Conservation (phyloP, 345 rosid species). For the Nasturtium officinale region DNA sequence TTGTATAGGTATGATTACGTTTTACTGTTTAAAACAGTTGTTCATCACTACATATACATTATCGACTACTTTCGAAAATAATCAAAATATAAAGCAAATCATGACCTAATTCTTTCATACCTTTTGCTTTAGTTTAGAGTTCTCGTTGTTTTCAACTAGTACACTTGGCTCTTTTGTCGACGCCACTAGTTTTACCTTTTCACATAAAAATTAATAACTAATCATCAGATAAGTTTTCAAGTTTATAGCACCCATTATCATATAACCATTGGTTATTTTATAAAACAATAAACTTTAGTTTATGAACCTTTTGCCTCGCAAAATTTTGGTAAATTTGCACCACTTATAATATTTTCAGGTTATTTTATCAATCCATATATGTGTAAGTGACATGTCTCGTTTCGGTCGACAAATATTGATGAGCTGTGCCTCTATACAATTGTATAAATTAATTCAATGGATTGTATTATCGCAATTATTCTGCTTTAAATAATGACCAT, state of each 20-base stretch:
- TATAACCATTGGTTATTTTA: constrained; percentile 14
- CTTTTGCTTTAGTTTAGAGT: constrained; percentile 12
- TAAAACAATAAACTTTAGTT: constrained; percentile 10
- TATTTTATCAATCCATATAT: constrained; percentile 23
- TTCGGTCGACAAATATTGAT: constrained; percentile 32
- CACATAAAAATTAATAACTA: constrained; percentile 20
- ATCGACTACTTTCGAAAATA: constrained; percentile 20
- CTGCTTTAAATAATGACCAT: constrained; percentile 6
- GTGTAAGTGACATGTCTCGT: constrained; percentile 33
- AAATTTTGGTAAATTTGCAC: constrained; percentile 34
- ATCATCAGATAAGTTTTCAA: constrained; percentile 27
- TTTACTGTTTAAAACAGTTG: constrained; percentile 27
- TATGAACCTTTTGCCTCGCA: constrained; percentile 14
- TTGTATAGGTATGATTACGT: constrained; percentile 36
- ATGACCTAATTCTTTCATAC: constrained; percentile 42
- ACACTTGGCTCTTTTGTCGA: constrained; percentile 34
- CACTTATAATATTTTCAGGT: constrained; percentile 22
- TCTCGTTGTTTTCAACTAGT: constrained; percentile 15
- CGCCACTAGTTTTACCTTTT: constrained; percentile 36
- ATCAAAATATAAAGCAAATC: constrained; percentile 29
- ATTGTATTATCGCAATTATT: constrained; percentile 18
- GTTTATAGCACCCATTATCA: constrained; percentile 25
- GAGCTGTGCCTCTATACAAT: constrained; percentile 23
- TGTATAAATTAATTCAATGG: constrained; percentile 6
- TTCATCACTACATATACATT: constrained; percentile 31